These are phyloP conservation scores for Hypoxylon fragiforme DNA, from an alignment of 495 filamentous ascomycete species.

Conservation along the genomic window DNA sequence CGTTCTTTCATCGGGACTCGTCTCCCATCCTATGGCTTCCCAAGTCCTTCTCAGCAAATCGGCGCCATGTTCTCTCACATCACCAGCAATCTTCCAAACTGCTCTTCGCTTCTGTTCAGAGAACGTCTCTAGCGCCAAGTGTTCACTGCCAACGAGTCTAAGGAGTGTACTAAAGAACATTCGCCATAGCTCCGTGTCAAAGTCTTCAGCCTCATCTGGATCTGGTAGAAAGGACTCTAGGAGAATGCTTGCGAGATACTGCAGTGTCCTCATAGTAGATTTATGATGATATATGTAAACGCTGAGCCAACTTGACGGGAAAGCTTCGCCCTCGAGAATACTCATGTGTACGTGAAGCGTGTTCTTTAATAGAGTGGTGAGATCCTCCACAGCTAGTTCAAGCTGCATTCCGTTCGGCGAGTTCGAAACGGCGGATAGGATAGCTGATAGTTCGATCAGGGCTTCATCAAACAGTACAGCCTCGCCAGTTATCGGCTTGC, in stretches of 20 bases:
- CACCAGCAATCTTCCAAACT: constrained; percentile 98
- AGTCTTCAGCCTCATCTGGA: constrained; percentile 88
- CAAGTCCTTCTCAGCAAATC: constrained; percentile 81
- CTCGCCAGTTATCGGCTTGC: constrained; percentile 60
- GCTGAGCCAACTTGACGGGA: constrained; percentile 87
- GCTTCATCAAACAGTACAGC: constrained; percentile 79
- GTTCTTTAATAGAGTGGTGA: constrained; percentile 72
- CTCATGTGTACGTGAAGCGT: constrained; percentile 83
- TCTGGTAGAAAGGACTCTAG: constrained; percentile 78
- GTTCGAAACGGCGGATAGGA: constrained; percentile 78
- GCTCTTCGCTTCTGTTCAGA: constrained; percentile 94
- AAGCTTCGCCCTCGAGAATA: constrained; percentile 86
- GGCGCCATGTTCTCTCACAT: constrained; percentile 90
- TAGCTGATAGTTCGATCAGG: constrained; percentile 83
- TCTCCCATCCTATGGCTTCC: constrained; percentile 98
- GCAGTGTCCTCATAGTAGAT: constrained; percentile 84
- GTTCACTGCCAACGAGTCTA: constrained; percentile 84
- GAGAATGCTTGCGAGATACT: constrained; percentile 77
- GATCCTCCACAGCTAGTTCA: constrained; percentile 73
- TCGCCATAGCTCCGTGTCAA: constrained; percentile 93
- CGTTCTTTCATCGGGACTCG: constrained; percentile 68
- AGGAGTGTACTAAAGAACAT: constrained; percentile 87
- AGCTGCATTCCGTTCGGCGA: constrained; percentile 68
- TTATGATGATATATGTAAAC: constrained; percentile 94
- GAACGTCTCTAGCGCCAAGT: constrained; percentile 91